Evolutionary conservation across 176 grass and related monocot genomes (phyloP).

Genomic region (Carex parvula): DNA sequence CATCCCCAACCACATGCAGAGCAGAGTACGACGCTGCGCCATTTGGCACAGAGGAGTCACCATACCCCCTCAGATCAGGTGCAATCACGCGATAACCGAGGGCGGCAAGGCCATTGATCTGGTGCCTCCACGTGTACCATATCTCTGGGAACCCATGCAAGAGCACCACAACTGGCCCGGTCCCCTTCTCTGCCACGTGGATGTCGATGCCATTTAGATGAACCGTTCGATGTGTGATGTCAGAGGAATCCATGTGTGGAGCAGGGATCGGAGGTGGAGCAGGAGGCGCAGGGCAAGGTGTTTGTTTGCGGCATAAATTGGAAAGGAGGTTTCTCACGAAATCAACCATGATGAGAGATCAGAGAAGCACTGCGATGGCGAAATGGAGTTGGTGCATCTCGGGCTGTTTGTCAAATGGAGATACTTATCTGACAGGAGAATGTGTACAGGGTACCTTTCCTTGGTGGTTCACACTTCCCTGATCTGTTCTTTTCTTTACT

Average conservation of each 20-base stretch:
- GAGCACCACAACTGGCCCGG: slow-evolving; percentile 9
- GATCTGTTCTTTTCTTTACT: not conserved
- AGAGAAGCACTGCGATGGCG: not conserved
- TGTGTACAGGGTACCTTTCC: not conserved
- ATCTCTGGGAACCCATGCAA: slow-evolving; percentile 28
- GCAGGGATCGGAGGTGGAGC: not conserved
- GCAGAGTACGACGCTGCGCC: not conserved
- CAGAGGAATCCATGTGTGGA: not conserved
- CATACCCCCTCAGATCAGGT: slow-evolving; percentile 26
- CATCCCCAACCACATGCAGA: slow-evolving; percentile 14
- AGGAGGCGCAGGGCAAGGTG: not conserved
- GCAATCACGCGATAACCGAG: slow-evolving; percentile 18
- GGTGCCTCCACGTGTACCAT: slow-evolving; percentile 40
- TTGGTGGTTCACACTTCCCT: no score
- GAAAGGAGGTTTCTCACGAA: slow-evolving; percentile 14
- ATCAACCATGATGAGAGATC: not conserved
- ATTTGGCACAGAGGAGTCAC: slow-evolving; percentile 22
- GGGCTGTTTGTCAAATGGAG: not conserved
- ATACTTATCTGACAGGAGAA: not conserved
- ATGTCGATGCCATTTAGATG: slow-evolving; percentile 26
- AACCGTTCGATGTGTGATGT: slow-evolving; percentile 27
- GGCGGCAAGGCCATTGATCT: slow-evolving; percentile 25
- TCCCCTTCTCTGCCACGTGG: slow-evolving; percentile 31
- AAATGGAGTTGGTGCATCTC: not conserved
- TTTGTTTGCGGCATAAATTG: not conserved